phyloP scores from a whole-genome alignment of 306 rosid genomes.

The Lagenaria siceraria region DNA sequence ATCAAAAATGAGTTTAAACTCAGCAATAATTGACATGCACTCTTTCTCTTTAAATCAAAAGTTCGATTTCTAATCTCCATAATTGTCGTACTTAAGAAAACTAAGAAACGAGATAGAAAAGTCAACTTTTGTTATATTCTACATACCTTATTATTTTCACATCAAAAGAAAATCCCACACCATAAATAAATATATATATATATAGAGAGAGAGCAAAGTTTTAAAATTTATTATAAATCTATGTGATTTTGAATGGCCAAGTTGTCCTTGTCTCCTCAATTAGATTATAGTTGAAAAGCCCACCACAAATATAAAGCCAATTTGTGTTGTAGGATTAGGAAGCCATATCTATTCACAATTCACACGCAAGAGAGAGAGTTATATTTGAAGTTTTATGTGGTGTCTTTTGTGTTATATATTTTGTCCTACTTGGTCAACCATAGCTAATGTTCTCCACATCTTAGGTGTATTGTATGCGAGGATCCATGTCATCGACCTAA shows the following conservation, averaged over 20 bases:
- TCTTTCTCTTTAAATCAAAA: too few species aligned
- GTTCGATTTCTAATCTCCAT: too few species aligned
- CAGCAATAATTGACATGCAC: too few species aligned
- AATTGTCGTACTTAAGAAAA: not conserved
- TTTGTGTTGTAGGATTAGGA: conserved; percentile 4
- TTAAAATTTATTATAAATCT: not conserved
- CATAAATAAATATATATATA: not conserved
- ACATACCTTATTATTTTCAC: not conserved
- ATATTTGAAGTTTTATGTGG: conserved; percentile 14
- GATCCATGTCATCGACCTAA: conserved; percentile 43
- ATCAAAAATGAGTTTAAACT: too few species aligned
- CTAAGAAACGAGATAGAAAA: not conserved
- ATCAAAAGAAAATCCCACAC: too few species aligned
- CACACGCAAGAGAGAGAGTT: not conserved
- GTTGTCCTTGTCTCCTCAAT: not conserved
- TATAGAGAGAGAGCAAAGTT: not conserved
- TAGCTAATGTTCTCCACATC: not conserved
- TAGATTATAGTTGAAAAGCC: not conserved
- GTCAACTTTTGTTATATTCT: not conserved
- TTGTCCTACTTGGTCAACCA: not conserved
- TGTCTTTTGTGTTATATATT: not conserved
- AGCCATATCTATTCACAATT: not conserved
- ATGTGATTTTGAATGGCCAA: not conserved
- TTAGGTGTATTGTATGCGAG: conserved; percentile 14
- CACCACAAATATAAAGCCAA: conserved; percentile 5